Evolutionary conservation across 225 moss, liverwort and hornwort species (phyloP), one percentile per base, ranked within the genome.

Genomic region (Sphagnum contortum): DNA sequence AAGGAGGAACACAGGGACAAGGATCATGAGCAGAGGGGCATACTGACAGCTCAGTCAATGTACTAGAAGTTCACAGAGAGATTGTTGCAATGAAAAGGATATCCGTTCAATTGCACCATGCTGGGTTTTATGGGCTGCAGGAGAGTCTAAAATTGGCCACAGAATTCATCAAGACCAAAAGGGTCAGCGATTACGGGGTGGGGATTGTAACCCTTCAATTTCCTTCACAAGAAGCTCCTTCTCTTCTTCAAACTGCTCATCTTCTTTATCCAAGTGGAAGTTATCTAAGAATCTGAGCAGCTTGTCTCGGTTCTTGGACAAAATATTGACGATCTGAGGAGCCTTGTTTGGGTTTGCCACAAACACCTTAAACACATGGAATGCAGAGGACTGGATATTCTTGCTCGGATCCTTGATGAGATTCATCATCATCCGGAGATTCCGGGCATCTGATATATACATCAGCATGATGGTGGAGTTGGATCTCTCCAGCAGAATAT

Each of bases 211-310:
- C 12, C 89, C 78, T 69, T 91, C 91, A 48, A 98, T 91, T 75
- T 98, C 98, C 77, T 91, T 98, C 57, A 98, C 82, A 56, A 98
- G 79, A 56, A 98, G 75, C 69, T 98, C 93, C 64, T 98, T 98
- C 81, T 98, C 98, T 78, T 98, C 98, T 70, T 93, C 98, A 72
- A 98, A 98, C 72, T 98, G 98, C 69, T 93, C 98, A 57, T 98
- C 98, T 75, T 98, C 98, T 86, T 98, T 98, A 60, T 98, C 98
- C n/a, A 98, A 73, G 69, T 98, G 93, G 48, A 98, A 98, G 67
- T 75, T 77, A 44, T 91, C 98, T 53, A 98, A 76, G 53, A 98
- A 98, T 54, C 75, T 82, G 8, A 93, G 74, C 48, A 98, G 74
- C 74, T 67, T 89, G 50, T 98, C 98, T 12, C 98, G 98, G 63